Evolutionary conservation across 768 basidiomycete species (phyloP), one percentile per base, ranked within the genome.

Genomic region (Macrolepiota dolichaula): DNA sequence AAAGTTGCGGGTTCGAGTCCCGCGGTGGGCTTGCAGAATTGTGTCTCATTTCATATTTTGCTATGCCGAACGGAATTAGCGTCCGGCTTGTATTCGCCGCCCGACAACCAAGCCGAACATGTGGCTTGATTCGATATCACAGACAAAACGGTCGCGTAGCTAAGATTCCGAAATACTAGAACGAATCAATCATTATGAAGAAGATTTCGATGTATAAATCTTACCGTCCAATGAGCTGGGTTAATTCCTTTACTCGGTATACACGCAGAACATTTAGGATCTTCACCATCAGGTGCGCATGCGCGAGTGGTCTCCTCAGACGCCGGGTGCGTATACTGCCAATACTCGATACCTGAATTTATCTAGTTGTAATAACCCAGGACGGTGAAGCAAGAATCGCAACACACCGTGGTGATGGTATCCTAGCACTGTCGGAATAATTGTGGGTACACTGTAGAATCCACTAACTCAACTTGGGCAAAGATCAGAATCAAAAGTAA

Each of bases 321-420:
- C 0, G 76, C 54, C 4, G 83, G 83, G 42, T 78, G 76, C 4
- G 64, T 66, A 36, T 74, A 72, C 64, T 79, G 77, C 82, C 81
- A 84, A 62, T 82, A 82, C 66, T 83, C 82, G 51, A 82, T 67
- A 0, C 81, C 81, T 83, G 52, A 3, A 37, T 17, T n/a, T 19
- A 22, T 44, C 19, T 17, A 44, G 15, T 51, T 13, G 27, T 22
- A 24, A 5, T 27, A 12, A 22, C 12, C 9, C 24, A 24, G 47
- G 47, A 25, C 22, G 47, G 5, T 7, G n/a, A 11, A 12, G 24
- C 17, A 55, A 46, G 36, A 2, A 3, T 32, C 11, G 17, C 7
- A 32, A 54, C 67, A 38, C 56, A 79, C 83, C 83, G 61, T 84
- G 82, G 59, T 85, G 84, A 57, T 76, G 77, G 68, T 84, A 85